A percentile compares a stretch with the other conserved stretches of the same genome.
phyloP scores from a whole-genome alignment of 768 basidiomycete species.

The Lentinula detonsa region DNA sequence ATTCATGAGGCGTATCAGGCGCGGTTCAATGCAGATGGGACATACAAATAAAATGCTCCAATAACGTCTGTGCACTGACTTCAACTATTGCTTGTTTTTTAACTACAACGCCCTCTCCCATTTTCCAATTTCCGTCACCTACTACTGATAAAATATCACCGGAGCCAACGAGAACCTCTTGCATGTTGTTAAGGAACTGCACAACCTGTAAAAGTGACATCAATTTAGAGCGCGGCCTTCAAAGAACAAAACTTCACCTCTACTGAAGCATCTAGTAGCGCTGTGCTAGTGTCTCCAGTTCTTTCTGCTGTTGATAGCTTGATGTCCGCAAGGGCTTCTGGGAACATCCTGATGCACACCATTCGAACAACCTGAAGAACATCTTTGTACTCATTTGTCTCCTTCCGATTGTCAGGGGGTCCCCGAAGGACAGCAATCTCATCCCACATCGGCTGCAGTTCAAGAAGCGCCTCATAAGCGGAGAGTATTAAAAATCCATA shows the following conservation, averaged over 20 bases:
- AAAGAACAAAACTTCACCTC: slow-evolving; percentile 17
- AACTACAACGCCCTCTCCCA: slow-evolving; percentile 77
- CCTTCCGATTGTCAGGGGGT: slow-evolving; percentile 28
- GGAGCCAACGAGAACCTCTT: slow-evolving; percentile 64
- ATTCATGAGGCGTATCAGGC: not conserved
- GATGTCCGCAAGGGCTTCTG: slow-evolving; percentile 76
- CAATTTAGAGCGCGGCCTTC: slow-evolving; percentile 51
- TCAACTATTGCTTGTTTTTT: slow-evolving; percentile 44
- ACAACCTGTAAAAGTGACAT: slow-evolving; percentile 43
- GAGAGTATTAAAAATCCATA: slow-evolving; percentile 78
- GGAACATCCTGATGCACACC: slow-evolving; percentile 76
- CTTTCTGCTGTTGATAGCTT: slow-evolving; percentile 45
- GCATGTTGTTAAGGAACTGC: slow-evolving; percentile 62
- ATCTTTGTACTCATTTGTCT: slow-evolving; percentile 68
- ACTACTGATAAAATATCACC: slow-evolving; percentile 60
- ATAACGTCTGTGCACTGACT: slow-evolving; percentile 49
- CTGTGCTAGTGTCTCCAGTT: slow-evolving; percentile 56
- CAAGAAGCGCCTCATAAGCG: slow-evolving; percentile 53
- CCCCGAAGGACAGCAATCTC: slow-evolving; percentile 50
- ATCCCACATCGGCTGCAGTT: slow-evolving; percentile 62
- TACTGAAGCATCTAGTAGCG: slow-evolving; percentile 25
- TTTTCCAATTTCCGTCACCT: slow-evolving; percentile 89
- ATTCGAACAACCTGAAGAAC: slow-evolving; percentile 57
- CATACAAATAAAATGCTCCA: slow-evolving; percentile 76
- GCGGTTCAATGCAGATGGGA: slow-evolving; percentile 10